A percentile compares a stretch with the other conserved stretches of the same genome.
These are phyloP conservation scores for Ophiostoma populinum DNA, from an alignment of 2,329 filamentous ascomycete species.

Conservation along the genomic window DNA sequence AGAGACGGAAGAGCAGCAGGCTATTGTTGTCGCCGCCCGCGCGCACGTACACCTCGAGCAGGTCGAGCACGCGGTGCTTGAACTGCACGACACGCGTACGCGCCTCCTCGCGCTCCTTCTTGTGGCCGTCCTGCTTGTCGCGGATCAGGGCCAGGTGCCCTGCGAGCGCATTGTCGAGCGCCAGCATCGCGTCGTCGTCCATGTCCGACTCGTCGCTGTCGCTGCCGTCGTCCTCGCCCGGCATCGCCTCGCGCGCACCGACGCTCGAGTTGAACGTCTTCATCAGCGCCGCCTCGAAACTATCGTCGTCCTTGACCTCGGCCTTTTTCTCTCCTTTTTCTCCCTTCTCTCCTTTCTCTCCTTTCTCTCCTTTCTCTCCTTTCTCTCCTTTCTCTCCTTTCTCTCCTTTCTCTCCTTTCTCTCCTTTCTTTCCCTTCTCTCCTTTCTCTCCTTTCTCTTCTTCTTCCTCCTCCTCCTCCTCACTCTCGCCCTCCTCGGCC, in stretches of 20 bases:
- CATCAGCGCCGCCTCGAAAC: constrained; percentile 58
- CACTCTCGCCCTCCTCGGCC: constrained; percentile 22
- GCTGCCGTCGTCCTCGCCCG: constrained; percentile 33
- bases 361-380: constrained; percentile 20
- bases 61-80: constrained; percentile 82
- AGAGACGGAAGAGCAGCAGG: constrained; percentile 45
- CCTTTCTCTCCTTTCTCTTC: constrained; percentile 18
- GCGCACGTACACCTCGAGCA: constrained; percentile 71
- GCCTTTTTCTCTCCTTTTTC: not conserved
- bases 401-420: constrained; percentile 24
- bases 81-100: constrained; percentile 84
- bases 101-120: constrained; percentile 73
- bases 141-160: constrained; percentile 66
- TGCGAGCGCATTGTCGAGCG: constrained; percentile 63
- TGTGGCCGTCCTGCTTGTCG: constrained; percentile 49
- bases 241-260: constrained; percentile 33
- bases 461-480: constrained; percentile 24
- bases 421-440: constrained; percentile 15
- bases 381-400: constrained; percentile 20
- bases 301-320: not conserved
- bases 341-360: not conserved
- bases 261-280: constrained; percentile 29
- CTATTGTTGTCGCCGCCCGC: constrained; percentile 20
- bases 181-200: constrained; percentile 92
- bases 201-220: constrained; percentile 61